Percentiles rank a stretch among this genome's conserved stretches.
Evolutionary conservation across 108 stramenopile genomes (phyloP).

Genomic region (Licmophora abbreviata): DNA sequence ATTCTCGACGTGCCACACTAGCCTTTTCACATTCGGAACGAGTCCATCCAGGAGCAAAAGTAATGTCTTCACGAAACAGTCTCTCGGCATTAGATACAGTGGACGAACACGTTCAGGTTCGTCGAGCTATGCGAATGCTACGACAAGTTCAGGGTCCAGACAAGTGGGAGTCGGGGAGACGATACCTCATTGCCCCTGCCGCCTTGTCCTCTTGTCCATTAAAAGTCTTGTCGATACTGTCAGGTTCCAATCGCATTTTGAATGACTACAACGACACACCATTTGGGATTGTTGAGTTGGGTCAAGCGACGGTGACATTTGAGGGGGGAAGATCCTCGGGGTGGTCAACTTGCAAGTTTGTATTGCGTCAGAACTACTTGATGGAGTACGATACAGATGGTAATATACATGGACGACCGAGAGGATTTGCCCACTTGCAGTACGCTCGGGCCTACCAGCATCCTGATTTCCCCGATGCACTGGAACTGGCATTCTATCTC

Average conservation of each 20-base stretch:
- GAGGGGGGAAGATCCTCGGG: conserved; percentile 33
- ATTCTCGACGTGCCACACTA: too few relatives aligned
- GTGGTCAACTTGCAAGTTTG: conserved; percentile 54
- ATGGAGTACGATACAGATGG: conserved; percentile 54
- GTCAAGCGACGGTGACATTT: conserved; percentile 49
- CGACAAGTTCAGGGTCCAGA: conserved; percentile 59
- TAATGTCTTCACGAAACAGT: too few relatives aligned
- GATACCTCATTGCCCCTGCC: conserved; percentile 70
- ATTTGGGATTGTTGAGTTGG: conserved; percentile 52
- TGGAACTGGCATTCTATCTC: conserved; percentile 66
- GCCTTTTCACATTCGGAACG: too few relatives aligned
- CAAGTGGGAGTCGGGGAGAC: conserved; percentile 48
- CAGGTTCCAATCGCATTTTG: conserved; percentile 21
- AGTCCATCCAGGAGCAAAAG: too few relatives aligned
- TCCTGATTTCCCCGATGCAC: conserved; percentile 46
- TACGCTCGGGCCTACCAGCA: conserved; percentile 37
- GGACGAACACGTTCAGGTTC: not conserved
- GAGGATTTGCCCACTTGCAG: conserved; percentile 67
- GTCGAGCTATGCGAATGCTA: conserved; percentile 18
- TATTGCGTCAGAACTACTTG: conserved; percentile 71
- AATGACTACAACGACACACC: not conserved
- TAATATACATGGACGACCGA: conserved; percentile 33
- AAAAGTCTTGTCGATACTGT: conserved; percentile 25
- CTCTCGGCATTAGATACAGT: not conserved
- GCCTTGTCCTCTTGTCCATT: conserved; percentile 58